These are phyloP conservation scores for Dunaliella sp. DNA, from an alignment of 139 green algal genomes.

Conservation along the genomic window DNA sequence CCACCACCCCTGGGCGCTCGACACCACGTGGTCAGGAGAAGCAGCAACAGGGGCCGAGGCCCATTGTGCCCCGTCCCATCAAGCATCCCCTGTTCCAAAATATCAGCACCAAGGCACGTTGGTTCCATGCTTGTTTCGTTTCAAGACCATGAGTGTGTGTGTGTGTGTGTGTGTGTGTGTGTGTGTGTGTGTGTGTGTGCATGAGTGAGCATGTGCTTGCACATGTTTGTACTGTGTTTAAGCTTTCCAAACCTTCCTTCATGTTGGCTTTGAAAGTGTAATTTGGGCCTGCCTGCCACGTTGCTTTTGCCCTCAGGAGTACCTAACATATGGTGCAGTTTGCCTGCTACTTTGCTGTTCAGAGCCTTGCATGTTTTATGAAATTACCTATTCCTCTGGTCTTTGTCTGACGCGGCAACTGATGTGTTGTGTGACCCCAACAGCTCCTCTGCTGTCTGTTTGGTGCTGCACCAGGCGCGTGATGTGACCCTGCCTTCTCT, in stretches of 20 bases:
- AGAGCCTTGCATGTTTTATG: too few relatives aligned
- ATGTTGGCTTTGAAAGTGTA: neutral
- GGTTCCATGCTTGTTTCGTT: neutral
- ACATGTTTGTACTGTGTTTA: too few relatives aligned
- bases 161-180: neutral
- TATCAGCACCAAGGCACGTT: constrained; percentile 8
- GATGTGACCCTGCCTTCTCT: neutral
- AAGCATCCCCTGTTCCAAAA: constrained; percentile 45
- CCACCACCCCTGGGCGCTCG: neutral
- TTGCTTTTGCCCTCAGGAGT: neutral
- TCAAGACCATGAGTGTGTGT: neutral
- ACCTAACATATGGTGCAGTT: neutral
- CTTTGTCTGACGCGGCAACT: too few relatives aligned
- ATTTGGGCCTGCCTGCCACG: neutral
- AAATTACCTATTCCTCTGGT: too few relatives aligned
- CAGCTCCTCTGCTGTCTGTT: neutral
- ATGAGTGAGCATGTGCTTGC: neutral
- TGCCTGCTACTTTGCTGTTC: too few relatives aligned
- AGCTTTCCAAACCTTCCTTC: too few relatives aligned
- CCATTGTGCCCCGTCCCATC: constrained; percentile 27
- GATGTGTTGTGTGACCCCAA: too few relatives aligned
- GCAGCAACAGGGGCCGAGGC: neutral
- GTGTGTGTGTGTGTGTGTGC: neutral
- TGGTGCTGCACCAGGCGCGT: neutral
- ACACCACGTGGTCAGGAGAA: neutral